Base-by-base conservation (phyloP, 2,329 filamentous ascomycete genomes). In the Epichloe elymi region DNA sequence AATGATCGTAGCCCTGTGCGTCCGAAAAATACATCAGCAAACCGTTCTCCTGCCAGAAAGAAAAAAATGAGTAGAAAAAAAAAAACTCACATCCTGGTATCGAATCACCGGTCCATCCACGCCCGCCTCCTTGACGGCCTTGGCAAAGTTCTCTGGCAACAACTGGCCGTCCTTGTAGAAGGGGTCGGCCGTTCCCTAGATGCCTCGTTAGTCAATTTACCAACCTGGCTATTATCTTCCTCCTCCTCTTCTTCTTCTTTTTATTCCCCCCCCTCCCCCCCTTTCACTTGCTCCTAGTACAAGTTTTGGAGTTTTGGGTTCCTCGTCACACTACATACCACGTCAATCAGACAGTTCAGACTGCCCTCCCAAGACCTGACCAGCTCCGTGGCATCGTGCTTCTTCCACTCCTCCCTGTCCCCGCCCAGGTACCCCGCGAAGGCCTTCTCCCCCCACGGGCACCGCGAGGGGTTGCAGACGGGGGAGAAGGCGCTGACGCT, bases 111-210 rank as follows among this genome's bases (percentile, higher is more conserved):
- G 71, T 10, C 85, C 86, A 53, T 79, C 71, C 49, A 88, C 75
- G 19, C 88, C 88, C 26, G 81, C 79, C 57, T 85, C 82, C 70
- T 87, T 83, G 53, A 83, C 88, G 12, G 86, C 90, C 61, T 81
- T 77, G 57, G 85, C 80, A 49, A 98, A 82, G 69, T 97, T 97
- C 76, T 98, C 93, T 0, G 91, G 93, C 41, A 97, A 77, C 51
- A 98, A 75, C 70, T 98, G 93, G 45, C 82, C 80, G 67, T 94
- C 83, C 74, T 95, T 91, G 73, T 97, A 97, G 69, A 97, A 98
- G 70, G 91, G 88, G 74, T 98, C 93, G 23, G 81, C 88, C 4
- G 89, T 95, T 41, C 93, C 93, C 84, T 87, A 44, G 2, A 50
- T 30, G 8, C 8, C 26, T 30, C 8, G 26, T 30, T 11, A 11